Evolutionary conservation across 2,329 filamentous ascomycete species (phyloP), one percentile per base, ranked within the genome.

Genomic region (Penicillium janthinellum): DNA sequence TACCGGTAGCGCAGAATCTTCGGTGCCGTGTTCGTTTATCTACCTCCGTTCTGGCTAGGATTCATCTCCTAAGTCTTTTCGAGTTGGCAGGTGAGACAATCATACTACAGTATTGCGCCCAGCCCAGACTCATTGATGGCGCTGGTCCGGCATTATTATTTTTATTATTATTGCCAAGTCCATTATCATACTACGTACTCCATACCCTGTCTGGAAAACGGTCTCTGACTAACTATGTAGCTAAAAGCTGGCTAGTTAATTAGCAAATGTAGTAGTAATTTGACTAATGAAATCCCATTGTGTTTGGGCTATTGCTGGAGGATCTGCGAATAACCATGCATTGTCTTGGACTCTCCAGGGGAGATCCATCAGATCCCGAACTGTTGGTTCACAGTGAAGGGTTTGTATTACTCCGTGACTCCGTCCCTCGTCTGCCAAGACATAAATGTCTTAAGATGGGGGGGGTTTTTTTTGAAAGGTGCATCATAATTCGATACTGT

Each of bases 11-110:
- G 51, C 57, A 58, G 35, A 53, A 42, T 41, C 38, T 53, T 53
- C 10, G 22, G 38, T 53, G 50, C 50, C 50, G 50, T 31, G 14
- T 8, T 31, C 22, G 14, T 47, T 31, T 44, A 28, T 58, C 38
- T 54, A 31, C 37, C 50, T 49, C 15, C 17, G 38, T 6, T 41
- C 38, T 17, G 17, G 15, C 38, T 5, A 14, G 15, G 14, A 14
- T 14, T 6, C 14, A 15, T 28, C 47, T 8, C 58, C 60, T 60
- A 58, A 54, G 55, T 60, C 56, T n/a, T 58, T 58, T 62, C 51
- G 56, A 58, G 44, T 62, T 59, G 42, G 57, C 28, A 54, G 57
- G 64, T 68, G 63, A 68, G 64, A 68, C 66, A 68, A 25, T 12
- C 15, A 25, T 52, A 37, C 15, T 25, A 38, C 15, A 22, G 12